These are phyloP conservation scores for Elsinoe fawcettii DNA, from an alignment of 2,329 filamentous ascomycete genomes.

Conservation along the genomic window DNA sequence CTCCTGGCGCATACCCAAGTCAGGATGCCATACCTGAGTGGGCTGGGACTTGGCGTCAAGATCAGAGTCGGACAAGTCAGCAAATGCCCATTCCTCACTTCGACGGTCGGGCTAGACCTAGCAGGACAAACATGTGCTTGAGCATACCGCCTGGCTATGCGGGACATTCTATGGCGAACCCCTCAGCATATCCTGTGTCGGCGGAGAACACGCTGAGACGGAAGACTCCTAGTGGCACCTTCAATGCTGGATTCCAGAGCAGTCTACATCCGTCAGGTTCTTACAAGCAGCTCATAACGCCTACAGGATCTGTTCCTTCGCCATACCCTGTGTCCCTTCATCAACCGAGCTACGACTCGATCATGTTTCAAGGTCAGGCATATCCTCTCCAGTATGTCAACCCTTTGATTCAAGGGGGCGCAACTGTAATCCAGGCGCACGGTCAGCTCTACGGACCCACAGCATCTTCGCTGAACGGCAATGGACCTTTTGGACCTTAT, in stretches of 20 bases:
- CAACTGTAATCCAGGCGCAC: constrained; percentile 52
- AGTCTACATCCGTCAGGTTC: constrained; percentile 37
- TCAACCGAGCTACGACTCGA: constrained; percentile 51
- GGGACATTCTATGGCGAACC: background rate
- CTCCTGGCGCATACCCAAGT: background rate
- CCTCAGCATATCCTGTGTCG: constrained; percentile 2
- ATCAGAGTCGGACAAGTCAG: background rate
- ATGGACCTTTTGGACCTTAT: constrained; percentile 53
- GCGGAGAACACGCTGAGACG: constrained; percentile 73
- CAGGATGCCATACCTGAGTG: constrained; percentile 1
- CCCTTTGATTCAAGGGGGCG: constrained; percentile 42
- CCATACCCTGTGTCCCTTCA: constrained; percentile 20
- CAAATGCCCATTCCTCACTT: background rate
- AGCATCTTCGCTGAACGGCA: constrained; percentile 48
- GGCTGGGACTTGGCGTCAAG: background rate
- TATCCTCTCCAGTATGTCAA: constrained; percentile 14
- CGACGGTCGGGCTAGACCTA: background rate
- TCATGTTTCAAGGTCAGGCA: constrained; percentile 49
- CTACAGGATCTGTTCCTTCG: constrained; percentile 27
- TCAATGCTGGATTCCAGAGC: constrained; percentile 86
- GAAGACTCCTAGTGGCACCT: constrained; percentile 90
- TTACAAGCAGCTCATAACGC: constrained; percentile 75
- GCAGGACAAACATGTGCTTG: constrained; percentile 1
- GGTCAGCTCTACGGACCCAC: constrained; percentile 53
- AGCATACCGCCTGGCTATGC: background rate